phyloP scores from a whole-genome alignment of 2,329 filamentous ascomycete species.

The Colletotrichum shisoi region DNA sequence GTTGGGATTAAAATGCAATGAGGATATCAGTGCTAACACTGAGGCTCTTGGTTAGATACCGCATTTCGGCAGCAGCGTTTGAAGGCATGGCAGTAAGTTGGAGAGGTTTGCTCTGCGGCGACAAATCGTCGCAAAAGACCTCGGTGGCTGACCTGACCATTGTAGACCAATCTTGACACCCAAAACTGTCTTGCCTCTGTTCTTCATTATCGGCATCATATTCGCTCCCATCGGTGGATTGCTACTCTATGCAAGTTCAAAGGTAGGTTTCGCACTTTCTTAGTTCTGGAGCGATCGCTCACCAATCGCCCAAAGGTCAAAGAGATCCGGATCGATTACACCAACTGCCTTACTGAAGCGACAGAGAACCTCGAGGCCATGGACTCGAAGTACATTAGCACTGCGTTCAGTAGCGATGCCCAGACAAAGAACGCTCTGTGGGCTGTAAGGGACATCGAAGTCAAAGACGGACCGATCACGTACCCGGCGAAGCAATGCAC shows the following conservation, averaged over 20 bases:
- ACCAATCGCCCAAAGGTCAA: constrained; percentile 69
- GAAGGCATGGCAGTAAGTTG: constrained; percentile 95
- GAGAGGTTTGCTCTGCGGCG: constrained; percentile 47
- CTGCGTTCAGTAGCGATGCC: constrained; percentile 73
- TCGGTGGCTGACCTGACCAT: constrained; percentile 39
- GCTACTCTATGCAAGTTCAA: constrained; percentile 82
- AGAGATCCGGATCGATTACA: constrained; percentile 92
- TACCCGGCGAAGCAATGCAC: constrained; percentile 67
- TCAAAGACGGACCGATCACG: constrained; percentile 50
- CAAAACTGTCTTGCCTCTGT: constrained; percentile 89
- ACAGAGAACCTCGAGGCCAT: constrained; percentile 58
- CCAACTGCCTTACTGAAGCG: constrained; percentile 71
- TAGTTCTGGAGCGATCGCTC: constrained; percentile 1
- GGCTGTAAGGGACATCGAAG: constrained; percentile 52
- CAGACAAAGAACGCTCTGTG: constrained; percentile 53
- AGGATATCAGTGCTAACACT: constrained; percentile 25
- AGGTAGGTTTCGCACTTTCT: constrained; percentile 59
- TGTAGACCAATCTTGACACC: constrained; percentile 89
- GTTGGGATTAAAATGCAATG: background rate
- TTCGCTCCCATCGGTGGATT: constrained; percentile 92
- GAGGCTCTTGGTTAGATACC: constrained; percentile 69
- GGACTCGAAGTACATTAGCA: constrained; percentile 64
- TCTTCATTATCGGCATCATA: constrained; percentile 89
- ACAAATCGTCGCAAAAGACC: constrained; percentile 3
- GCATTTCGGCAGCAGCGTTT: constrained; percentile 95